A percentile compares a stretch with the other conserved stretches of the same genome.
These are phyloP conservation scores for Aspergillus hancockii DNA, from an alignment of 495 filamentous ascomycete species.

Conservation along the genomic window DNA sequence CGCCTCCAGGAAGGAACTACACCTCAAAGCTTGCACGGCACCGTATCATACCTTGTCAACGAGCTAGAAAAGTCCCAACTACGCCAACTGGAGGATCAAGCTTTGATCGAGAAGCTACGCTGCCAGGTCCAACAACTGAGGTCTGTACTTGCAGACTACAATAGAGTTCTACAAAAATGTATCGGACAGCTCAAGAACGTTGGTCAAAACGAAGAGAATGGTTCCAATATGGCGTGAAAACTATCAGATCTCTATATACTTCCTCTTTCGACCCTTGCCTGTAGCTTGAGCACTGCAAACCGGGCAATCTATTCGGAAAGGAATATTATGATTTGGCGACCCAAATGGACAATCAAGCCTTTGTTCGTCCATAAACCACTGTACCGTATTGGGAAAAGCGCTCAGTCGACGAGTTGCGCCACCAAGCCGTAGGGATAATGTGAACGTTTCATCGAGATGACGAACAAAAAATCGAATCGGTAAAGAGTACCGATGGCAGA, in stretches of 20 bases:
- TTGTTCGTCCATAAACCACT: constrained; percentile 14
- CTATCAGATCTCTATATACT: neutral
- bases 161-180: too few relatives aligned
- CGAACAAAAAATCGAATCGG: constrained; percentile 13
- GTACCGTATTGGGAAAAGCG: constrained; percentile 12
- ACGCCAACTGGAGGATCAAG: too few relatives aligned
- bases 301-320: neutral
- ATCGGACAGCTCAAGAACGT: too few relatives aligned
- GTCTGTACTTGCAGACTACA: too few relatives aligned
- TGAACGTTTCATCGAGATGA: constrained; percentile 7
- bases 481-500: constrained; percentile 9
- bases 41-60: too few relatives aligned
- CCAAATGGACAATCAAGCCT: constrained; percentile 10
- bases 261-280: neutral
- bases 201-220: too few relatives aligned
- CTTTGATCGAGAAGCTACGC: too few relatives aligned
- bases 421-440: constrained; percentile 11
- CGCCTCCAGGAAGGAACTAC: too few relatives aligned
- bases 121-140: too few relatives aligned
- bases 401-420: constrained; percentile 2
- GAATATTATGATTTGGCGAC: constrained; percentile 6
- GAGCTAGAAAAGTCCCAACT: too few relatives aligned
- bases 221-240: neutral
- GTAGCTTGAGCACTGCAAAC: neutral
- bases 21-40: too few relatives aligned